Base-by-base conservation (phyloP, 129 eudicot species). In the Centaurea solstitialis region DNA sequence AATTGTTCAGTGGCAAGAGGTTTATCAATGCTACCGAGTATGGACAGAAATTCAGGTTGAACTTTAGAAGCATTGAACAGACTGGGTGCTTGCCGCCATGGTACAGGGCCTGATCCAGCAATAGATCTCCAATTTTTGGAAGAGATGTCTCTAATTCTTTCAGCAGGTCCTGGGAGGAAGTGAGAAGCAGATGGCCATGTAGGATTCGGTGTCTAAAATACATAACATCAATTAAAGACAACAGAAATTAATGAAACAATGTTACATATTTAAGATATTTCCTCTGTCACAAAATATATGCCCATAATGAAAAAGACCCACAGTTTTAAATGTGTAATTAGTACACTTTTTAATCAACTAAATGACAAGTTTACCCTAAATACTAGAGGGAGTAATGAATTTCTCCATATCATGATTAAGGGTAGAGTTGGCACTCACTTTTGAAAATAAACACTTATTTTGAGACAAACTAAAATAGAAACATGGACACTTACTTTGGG, bases 191-290 rank as follows among this genome's bases (percentile, higher is more conserved):
- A 89, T 4, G 98, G 93, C 98, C 98, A 91, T 22, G 93, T 90
- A 65, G 96, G 98, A 91, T 93, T 91, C 24, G 98, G 98, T 75
- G 93, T 87, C 98, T 93, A 82, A 35, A 84, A 72, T 18, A 66
- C 13, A 65, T 3, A 67, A 73, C 7, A 76, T 39, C 18, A 68
- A 74, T 39, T 0, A 28, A 70, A 50, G n/a, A 50, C 0, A 22
- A 38, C 23, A 79, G 24, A 40, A 76, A 39, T 38, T 57, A 62
- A 40, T 41, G 67, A 73, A 17, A 64, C 20, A 10, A 74, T 35
- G 75, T 18, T 59, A 9, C n/a, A 39, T 35, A 20, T 33, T 12
- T n/a, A 38, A 57, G 28, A 37, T 57, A 57, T 21, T 57, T 57
- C 65, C 9, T 57, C 18, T 2, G 22, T 57, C 65, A 57, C 22